Evolutionary conservation across 441 rosid species (phyloP).

Genomic region (Adansonia rubrostipa): DNA sequence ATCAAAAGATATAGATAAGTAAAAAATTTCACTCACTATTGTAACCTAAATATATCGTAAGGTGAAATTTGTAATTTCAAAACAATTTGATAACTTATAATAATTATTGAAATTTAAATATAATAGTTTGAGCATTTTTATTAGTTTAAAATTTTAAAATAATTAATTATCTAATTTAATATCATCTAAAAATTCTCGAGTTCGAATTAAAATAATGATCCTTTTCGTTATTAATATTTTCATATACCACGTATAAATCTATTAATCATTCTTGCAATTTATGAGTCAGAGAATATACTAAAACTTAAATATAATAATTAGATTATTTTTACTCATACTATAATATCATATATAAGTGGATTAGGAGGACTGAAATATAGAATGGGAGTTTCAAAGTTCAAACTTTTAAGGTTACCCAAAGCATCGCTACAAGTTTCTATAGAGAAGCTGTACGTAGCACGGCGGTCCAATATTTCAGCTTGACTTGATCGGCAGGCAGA

Average conservation of each 20-base stretch:
- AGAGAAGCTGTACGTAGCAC: not conserved
- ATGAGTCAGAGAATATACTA: no score
- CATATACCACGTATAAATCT: no score
- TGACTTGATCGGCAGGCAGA: not conserved
- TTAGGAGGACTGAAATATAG: not conserved
- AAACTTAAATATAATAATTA: no score
- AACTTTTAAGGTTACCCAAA: not conserved
- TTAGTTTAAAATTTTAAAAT: no score
- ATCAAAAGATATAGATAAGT: not conserved
- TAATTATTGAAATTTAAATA: no score
- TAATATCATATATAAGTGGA: not conserved
- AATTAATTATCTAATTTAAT: no score
- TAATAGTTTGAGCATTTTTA: no score
- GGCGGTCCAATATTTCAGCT: conserved; percentile 6
- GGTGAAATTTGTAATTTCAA: not conserved
- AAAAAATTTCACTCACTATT: no score
- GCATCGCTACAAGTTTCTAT: not conserved
- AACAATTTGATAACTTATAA: not conserved
- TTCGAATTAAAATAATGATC: no score
- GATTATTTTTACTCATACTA: not conserved
- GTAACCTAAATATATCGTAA: not conserved
- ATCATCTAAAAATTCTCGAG: no score
- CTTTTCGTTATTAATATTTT: no score
- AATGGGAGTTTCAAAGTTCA: not conserved
- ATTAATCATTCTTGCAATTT: no score